Evolutionary conservation across 768 basidiomycete genomes (phyloP).

Genomic region (Lyophyllum atratum): DNA sequence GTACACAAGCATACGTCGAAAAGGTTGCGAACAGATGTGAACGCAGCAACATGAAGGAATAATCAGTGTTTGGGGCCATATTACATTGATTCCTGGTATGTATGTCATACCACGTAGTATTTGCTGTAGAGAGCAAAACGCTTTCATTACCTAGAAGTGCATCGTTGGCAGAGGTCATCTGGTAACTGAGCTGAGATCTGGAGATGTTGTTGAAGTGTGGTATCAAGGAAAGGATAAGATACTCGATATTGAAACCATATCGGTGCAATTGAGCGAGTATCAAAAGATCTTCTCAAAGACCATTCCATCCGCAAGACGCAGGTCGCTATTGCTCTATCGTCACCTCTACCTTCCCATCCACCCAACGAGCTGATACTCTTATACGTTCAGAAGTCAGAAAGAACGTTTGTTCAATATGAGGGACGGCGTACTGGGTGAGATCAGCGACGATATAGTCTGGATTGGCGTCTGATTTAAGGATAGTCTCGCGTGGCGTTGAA

Average conservation of each 20-base stretch:
- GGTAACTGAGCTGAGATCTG: no score
- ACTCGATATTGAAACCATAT: neutral
- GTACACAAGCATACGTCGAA: no score
- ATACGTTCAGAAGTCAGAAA: neutral
- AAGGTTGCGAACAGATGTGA: no score
- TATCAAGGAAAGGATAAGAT: neutral
- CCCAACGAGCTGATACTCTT: constrained; percentile 47
- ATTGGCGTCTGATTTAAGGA: constrained; percentile 52
- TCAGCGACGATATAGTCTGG: constrained; percentile 72
- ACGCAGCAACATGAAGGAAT: no score
- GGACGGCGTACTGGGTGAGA: constrained; percentile 57
- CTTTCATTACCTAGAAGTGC: no score
- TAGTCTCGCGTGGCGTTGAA: constrained; percentile 59
- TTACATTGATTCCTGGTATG: no score
- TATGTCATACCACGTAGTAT: no score
- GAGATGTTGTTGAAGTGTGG: no score
- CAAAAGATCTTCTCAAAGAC: neutral
- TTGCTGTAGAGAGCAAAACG: no score
- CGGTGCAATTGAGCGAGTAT: neutral
- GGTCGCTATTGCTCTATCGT: constrained; percentile 36
- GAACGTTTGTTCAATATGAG: neutral
- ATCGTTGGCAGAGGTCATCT: no score
- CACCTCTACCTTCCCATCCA: constrained; percentile 49
- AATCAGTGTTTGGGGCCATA: no score
- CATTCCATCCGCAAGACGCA: neutral